Conservation (phyloP, 768 basidiomycete species). For the Auricularia sp. region DNA sequence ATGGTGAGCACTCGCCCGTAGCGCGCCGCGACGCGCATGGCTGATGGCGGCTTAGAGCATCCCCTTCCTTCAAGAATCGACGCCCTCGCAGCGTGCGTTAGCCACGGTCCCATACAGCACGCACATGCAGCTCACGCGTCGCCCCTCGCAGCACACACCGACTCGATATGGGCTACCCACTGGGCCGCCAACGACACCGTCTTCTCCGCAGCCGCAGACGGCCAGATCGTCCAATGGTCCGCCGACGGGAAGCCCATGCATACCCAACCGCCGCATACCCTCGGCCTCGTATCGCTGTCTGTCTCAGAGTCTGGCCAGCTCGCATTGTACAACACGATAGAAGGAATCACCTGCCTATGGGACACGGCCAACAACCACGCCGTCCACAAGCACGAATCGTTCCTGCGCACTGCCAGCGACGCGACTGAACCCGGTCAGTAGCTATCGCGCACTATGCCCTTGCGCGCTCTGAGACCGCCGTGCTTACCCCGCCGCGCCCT, state of each 20-base stretch:
- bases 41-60: neutral
- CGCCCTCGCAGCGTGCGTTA: neutral
- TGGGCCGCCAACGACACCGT: conserved; percentile 59
- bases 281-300: conserved; percentile 77
- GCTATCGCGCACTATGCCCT: neutral
- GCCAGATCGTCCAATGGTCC: conserved; percentile 64
- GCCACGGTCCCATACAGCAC: neutral
- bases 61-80: neutral
- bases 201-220: conserved; percentile 70
- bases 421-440: conserved; percentile 58
- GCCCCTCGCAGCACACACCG: conserved; percentile 51
- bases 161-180: conserved; percentile 66
- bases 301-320: conserved; percentile 48
- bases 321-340: conserved; percentile 72
- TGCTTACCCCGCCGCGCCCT: neutral
- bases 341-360: conserved; percentile 72
- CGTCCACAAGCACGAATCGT: conserved; percentile 64
- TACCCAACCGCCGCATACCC: conserved; percentile 62
- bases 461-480: neutral
- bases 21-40: neutral
- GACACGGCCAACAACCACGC: conserved; percentile 54
- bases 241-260: conserved; percentile 51
- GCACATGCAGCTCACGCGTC: conserved; percentile 7
- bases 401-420: conserved; percentile 42
- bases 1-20: neutral